A percentile compares a stretch with the other conserved stretches of the same genome.
phyloP scores from a whole-genome alignment of 495 filamentous ascomycete genomes.

The Ascodesmis nigricans region DNA sequence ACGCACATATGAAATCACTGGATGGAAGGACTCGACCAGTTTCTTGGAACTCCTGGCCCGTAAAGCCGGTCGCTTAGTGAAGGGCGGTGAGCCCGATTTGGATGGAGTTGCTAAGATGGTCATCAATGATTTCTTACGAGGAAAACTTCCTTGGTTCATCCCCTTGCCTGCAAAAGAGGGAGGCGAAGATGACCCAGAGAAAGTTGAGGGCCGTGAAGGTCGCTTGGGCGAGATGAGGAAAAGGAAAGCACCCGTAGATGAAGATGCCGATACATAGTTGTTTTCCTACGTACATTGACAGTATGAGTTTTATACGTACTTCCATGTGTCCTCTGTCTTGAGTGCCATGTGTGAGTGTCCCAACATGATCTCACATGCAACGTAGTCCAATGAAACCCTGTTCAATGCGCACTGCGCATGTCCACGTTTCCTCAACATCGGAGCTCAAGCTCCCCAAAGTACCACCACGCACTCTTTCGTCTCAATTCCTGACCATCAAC shows the following conservation, averaged over 20 bases:
- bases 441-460: too few relatives aligned
- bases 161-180: conserved; percentile 44
- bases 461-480: too few relatives aligned
- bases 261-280: too few relatives aligned
- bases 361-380: too few relatives aligned
- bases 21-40: conserved; percentile 47
- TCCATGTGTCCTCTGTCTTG: too few relatives aligned
- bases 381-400: too few relatives aligned
- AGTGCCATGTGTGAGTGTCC: too few relatives aligned
- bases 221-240: conserved; percentile 36
- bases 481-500: too few relatives aligned
- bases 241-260: conserved; percentile 34
- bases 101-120: conserved; percentile 92
- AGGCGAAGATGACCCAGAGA: conserved; percentile 31
- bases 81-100: conserved; percentile 76
- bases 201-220: conserved; percentile 30
- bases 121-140: conserved; percentile 80
- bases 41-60: conserved; percentile 74
- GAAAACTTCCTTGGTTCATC: conserved; percentile 91
- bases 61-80: conserved; percentile 66
- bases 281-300: too few relatives aligned
- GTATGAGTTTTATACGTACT: too few relatives aligned
- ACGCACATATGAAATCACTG: conserved; percentile 71
- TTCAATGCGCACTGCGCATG: too few relatives aligned
- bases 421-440: too few relatives aligned